These are phyloP conservation scores for Fusarium pseudoanthophilum DNA, from an alignment of 2,329 filamentous ascomycete species.

Conservation along the genomic window DNA sequence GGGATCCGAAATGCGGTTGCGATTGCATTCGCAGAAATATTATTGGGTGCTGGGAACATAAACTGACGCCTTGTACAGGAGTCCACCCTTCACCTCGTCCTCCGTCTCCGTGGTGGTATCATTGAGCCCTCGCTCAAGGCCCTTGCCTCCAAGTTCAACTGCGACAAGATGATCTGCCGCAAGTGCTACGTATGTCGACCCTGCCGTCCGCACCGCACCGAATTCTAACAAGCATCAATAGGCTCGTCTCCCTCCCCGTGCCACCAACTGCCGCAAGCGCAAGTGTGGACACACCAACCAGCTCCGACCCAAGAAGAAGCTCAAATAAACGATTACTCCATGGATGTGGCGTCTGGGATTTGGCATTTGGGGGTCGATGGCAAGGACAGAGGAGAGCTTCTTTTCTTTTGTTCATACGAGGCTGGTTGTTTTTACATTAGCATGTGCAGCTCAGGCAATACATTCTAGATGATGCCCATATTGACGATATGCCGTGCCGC, in stretches of 20 bases:
- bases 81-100: conserved; percentile 97
- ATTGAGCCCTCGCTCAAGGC: conserved; percentile 99
- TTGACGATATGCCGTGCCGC: conserved; percentile 37
- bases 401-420: conserved; percentile 50
- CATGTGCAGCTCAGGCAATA: conserved; percentile 53
- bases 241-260: conserved; percentile 93
- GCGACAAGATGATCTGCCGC: conserved; percentile 99
- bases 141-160: conserved; percentile 99
- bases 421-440: conserved; percentile 56
- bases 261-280: conserved; percentile 99
- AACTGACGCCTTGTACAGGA: conserved; percentile 68
- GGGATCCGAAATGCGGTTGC: conserved; percentile 23
- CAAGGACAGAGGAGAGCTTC: conserved; percentile 48
- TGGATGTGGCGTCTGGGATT: conserved; percentile 60
- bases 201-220: neutral
- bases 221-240: conserved; percentile 42
- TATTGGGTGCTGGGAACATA: neutral
- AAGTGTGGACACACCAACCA: conserved; percentile 99
- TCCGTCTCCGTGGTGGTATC: conserved; percentile 99
- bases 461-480: conserved; percentile 52
- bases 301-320: conserved; percentile 99
- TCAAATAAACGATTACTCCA: conserved; percentile 71
- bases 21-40: neutral
- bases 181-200: conserved; percentile 92
- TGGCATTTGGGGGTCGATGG: conserved; percentile 53